phyloP scores from a whole-genome alignment of 202 grass and related monocot species.

The Eragrostis tef region DNA sequence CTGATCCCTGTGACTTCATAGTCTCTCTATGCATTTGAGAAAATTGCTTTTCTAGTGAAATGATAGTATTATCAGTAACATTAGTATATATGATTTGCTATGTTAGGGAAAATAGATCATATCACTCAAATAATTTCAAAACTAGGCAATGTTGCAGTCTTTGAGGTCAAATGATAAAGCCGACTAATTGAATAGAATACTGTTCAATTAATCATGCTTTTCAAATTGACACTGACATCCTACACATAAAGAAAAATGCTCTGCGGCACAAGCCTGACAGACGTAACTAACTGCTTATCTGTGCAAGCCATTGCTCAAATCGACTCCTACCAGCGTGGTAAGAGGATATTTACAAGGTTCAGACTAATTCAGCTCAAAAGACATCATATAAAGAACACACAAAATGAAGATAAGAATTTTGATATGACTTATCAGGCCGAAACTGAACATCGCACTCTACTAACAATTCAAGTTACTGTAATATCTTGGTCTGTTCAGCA shows the following conservation, averaged over 20 bases:
- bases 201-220: background rate
- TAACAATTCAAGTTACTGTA: background rate
- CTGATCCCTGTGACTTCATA: constrained; percentile 12
- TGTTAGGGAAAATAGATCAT: background rate
- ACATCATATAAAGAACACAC: background rate
- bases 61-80: background rate
- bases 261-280: background rate
- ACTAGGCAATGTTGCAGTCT: background rate
- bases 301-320: constrained; percentile 3
- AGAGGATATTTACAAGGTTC: background rate
- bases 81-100: background rate
- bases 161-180: constrained; percentile 16
- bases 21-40: background rate
- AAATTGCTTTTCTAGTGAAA: constrained; percentile 44
- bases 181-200: constrained; percentile 3
- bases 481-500: constrained; percentile 8
- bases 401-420: background rate
- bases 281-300: background rate
- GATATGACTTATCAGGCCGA: background rate
- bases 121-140: background rate
- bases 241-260: background rate
- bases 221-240: constrained; percentile 15
- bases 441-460: background rate
- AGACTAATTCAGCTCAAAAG: background rate
- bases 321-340: background rate